Evolutionary conservation across 139 green algal species (phyloP), one percentile per base, ranked within the genome.

Genomic region (Chlamydomonas incerta): DNA sequence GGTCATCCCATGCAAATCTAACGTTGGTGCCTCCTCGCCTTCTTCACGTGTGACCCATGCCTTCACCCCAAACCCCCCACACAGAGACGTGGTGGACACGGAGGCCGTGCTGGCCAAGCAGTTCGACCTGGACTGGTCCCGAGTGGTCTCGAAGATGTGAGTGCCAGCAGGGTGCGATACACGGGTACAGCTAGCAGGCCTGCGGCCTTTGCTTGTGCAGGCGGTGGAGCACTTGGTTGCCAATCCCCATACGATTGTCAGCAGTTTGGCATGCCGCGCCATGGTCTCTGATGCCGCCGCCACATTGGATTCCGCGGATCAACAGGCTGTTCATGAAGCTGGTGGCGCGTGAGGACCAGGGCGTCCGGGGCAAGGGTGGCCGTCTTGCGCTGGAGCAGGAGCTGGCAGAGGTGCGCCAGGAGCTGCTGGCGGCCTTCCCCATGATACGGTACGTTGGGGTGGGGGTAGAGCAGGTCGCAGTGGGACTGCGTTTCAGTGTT

Each of bases 41-140:
- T 63, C 20, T n/a, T n/a, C n/a, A n/a, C 60, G 23, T 67, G 17
- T 58, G 13, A 23, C 15, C 52, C 52, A 11, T 58, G 13, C 52
- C 52, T 15, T 58, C 52, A 15, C 52, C 52, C 52, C 52, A 11
- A 11, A 29, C 60, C 20, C 60, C 9, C 63, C 13, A n/a, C n/a
- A 6, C 50, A 65, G 76, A 37, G 76, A 83, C 46, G 62, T 83
- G 76, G 69, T 70, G 50, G 76, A 83, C 76, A 74, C 17, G 2
- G 62, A 63, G 20, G 62, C 46, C 28, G 63, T 83, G 31, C 62
- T 83, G 47, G 47, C 80, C 26, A 68, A 68, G 9, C 80, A 86
- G 66, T 86, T 75, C 67, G 63, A 77, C 47, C 67, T 86, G 80
- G 80, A 86, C 80, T 86, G 80, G 80, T 60, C 33, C 1, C 67